Base-by-base conservation (phyloP, 116 monocot species). In the Posidonia oceanica region DNA sequence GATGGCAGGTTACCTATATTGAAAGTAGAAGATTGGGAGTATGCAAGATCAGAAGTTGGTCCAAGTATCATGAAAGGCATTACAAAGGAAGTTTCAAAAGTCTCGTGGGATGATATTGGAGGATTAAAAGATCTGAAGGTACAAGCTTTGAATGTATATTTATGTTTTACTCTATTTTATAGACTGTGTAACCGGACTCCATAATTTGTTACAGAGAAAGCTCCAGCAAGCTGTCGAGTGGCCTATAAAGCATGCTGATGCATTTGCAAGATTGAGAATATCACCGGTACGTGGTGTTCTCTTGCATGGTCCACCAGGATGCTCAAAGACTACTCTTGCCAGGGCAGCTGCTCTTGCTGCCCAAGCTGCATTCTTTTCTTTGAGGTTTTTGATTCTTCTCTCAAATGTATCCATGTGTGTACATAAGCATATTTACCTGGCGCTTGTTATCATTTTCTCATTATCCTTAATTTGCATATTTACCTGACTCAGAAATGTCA, bases 71-170 rank as follows among this genome's bases (percentile, higher is more conserved):
- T 83, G 64, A 91, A 81, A 78, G 97, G 93, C 58, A 71, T 87
- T 44, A 73, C 82, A 38, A 92, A 88, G 76, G 97, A 98, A 76
- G 54, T 90, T 67, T 72, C 84, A 48, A 79, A 82, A 48, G 87
- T 92, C n/a, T 78, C 89, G 52, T 93, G 97, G 97, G 93, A 89
- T 78, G 97, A 98, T 75, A 93, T 98, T 74, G 97, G 93, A 75
- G 97, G 93, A 62, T 66, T 98, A 48, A 77, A 84, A 74, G 90
- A 90, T 80, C 67, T 98, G 67, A 98, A 98, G 87, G 97, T 97
- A 41, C 48, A 48, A 48, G 48, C 7, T 48, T 5, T 48, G 48
- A 1, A 48, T 42, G 42, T 48, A 7, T 48, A 12, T 48, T 48
- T 48, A 48, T 48, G 48, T 48, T 48, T 10, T 48, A 48, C 48